Evolutionary conservation across 2,329 filamentous ascomycete genomes (phyloP).

Genomic region (Colletotrichum acutatum): DNA sequence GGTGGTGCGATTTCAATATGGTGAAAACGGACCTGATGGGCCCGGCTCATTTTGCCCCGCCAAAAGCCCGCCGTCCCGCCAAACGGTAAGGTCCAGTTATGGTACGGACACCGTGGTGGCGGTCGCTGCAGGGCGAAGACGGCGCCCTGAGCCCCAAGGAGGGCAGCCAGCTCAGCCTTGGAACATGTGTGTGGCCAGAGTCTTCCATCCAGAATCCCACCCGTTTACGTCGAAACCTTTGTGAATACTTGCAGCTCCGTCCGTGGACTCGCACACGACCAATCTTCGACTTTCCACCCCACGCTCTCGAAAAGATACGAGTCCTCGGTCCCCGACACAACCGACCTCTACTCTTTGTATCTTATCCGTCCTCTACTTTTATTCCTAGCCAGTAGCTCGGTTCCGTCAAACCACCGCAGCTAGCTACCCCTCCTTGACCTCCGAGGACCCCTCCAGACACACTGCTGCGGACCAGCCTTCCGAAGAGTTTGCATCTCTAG

Average conservation of each 20-base stretch:
- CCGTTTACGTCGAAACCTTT: conserved; percentile 5
- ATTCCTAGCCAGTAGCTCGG: neutral
- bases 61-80: neutral
- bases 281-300: conserved; percentile 11
- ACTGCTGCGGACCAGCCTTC: conserved; percentile 9
- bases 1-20: neutral
- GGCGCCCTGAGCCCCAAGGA: neutral
- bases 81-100: neutral
- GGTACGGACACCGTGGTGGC: neutral
- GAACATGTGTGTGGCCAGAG: conserved; percentile 30
- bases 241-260: conserved; percentile 28
- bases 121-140: neutral
- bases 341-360: conserved; percentile 21
- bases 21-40: neutral
- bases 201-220: conserved; percentile 11
- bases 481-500: conserved; percentile 20
- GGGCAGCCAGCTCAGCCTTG: conserved; percentile 13
- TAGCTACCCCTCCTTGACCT: conserved; percentile 28
- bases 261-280: conserved; percentile 26
- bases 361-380: neutral
- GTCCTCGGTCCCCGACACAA: conserved; percentile 30
- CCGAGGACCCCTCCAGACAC: conserved; percentile 23
- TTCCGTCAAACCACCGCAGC: conserved; percentile 18
- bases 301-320: conserved; percentile 28
- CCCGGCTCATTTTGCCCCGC: neutral